These are phyloP conservation scores for Aspergillus felis DNA, from an alignment of 2,329 filamentous ascomycete species.

Conservation along the genomic window DNA sequence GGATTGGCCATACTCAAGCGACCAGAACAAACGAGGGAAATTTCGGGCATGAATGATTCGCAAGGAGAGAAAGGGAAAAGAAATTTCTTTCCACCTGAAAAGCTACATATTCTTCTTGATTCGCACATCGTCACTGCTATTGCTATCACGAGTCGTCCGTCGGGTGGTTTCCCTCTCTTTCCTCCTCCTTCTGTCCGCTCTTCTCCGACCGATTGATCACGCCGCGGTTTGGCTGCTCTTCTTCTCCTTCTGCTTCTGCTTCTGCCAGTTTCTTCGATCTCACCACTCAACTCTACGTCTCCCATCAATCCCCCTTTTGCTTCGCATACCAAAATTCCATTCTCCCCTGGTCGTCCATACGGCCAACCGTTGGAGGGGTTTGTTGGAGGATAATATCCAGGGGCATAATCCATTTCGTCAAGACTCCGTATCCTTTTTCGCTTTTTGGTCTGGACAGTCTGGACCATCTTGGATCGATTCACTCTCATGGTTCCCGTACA, in stretches of 20 bases:
- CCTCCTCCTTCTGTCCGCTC: slow-evolving; percentile 7
- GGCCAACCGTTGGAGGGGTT: not conserved
- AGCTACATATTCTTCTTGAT: not conserved
- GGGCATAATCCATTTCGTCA: not conserved
- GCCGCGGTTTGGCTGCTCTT: not conserved
- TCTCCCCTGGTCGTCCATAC: not conserved
- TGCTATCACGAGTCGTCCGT: not conserved
- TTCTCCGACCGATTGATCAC: not conserved
- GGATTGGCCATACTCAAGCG: not conserved
- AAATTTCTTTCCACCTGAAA: not conserved
- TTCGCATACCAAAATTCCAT: not conserved
- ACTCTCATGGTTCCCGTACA: slow-evolving; percentile 1
- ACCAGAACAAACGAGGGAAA: not conserved
- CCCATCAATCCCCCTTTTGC: slow-evolving; percentile 4
- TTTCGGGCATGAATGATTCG: not conserved
- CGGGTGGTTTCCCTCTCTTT: slow-evolving; percentile 12
- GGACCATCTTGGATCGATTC: slow-evolving; percentile 1
- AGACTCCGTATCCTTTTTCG: not conserved
- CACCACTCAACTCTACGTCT: slow-evolving; percentile 9
- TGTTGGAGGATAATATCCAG: not conserved
- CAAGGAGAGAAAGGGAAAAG: not conserved
- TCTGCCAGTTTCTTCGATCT: slow-evolving; percentile 3
- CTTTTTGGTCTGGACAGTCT: slow-evolving; percentile 5
- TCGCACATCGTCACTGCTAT: not conserved
- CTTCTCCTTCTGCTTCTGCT: not conserved